Evolutionary conservation across 2,329 filamentous ascomycete species (phyloP).

Genomic region (Talaromyces sp.): DNA sequence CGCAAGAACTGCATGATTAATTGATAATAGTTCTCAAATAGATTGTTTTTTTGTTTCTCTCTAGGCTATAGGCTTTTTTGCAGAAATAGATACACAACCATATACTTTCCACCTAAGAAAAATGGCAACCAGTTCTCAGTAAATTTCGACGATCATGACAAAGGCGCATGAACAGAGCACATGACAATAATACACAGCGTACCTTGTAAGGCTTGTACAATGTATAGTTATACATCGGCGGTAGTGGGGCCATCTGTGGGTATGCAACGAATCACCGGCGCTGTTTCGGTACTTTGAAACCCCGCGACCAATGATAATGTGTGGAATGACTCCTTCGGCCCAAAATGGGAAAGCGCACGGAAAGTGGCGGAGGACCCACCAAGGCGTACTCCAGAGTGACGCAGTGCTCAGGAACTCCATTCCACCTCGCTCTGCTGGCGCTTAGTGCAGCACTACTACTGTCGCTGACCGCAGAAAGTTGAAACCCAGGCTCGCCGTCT

Average conservation of each 20-base stretch:
- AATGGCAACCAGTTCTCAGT: too few relatives aligned
- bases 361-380: neutral
- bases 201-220: neutral
- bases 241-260: neutral
- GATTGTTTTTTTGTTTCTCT: too few relatives aligned
- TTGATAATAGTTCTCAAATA: too few relatives aligned
- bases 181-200: neutral
- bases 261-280: too few relatives aligned
- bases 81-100: too few relatives aligned
- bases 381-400: neutral
- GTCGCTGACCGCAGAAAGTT: too few relatives aligned
- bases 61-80: too few relatives aligned
- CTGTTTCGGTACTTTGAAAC: neutral
- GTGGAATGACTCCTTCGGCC: neutral
- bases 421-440: neutral
- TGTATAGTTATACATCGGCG: neutral
- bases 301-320: neutral
- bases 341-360: neutral
- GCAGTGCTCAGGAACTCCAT: neutral
- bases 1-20: too few relatives aligned
- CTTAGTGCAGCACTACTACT: too few relatives aligned
- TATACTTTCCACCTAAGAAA: too few relatives aligned
- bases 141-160: too few relatives aligned
- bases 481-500: neutral
- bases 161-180: too few relatives aligned